Conservation (phyloP, 2,329 filamentous ascomycete species). For the Colletotrichum melonis region DNA sequence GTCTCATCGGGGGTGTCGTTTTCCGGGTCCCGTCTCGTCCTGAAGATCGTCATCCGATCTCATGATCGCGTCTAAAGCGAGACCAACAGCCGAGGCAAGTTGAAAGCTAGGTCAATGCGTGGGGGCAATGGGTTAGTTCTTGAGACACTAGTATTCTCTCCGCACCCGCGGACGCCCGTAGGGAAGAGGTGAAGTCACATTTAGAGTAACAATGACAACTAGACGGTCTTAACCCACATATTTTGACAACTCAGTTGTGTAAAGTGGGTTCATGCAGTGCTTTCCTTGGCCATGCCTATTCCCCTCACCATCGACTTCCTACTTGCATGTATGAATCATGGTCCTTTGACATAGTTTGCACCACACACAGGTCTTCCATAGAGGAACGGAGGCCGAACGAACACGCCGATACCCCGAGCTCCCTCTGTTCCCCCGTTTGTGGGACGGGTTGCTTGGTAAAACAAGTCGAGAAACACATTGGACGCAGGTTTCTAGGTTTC, state of each 20-base stretch:
- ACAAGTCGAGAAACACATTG: not conserved
- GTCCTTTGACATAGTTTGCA: not conserved
- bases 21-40: not conserved
- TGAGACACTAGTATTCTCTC: not conserved
- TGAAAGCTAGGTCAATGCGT: not conserved
- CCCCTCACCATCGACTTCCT: not conserved
- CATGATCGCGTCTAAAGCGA: not conserved
- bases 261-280: not conserved
- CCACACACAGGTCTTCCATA: too few relatives aligned
- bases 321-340: not conserved
- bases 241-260: not conserved
- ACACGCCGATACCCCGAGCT: not conserved
- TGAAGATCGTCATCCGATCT: not conserved
- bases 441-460: not conserved
- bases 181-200: not conserved
- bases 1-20: not conserved
- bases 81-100: not conserved
- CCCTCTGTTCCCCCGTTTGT: not conserved
- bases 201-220: not conserved
- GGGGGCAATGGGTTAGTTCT: not conserved
- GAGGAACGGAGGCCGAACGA: not conserved
- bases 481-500: not conserved
- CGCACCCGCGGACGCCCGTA: not conserved
- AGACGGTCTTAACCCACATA: not conserved
- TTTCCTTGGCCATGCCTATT: not conserved